Base-by-base conservation (phyloP, 2,329 filamentous ascomycete species). In the Beauveria sp. region DNA sequence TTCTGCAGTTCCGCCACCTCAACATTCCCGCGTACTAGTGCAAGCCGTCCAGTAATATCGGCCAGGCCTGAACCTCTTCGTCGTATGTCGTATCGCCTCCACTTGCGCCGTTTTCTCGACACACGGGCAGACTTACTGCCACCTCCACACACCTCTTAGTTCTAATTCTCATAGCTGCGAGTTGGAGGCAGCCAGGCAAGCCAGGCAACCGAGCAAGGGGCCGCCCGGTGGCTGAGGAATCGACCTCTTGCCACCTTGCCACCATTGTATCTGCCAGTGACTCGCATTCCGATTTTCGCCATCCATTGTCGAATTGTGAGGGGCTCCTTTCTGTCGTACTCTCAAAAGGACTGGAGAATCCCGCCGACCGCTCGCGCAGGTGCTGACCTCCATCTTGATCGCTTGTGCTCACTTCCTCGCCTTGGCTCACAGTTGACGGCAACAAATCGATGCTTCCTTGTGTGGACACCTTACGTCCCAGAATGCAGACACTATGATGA, bases 1-100 rank as follows among this genome's bases (percentile, higher is more conserved):
- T 12, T 26, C 10, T 34, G n/a, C n/a, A 37, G 48, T n/a, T n/a
- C 47, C 56, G 34, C 56, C 34, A 44, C 47, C 24, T 44, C 47
- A 44, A 28, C 52, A 30, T 26, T 41, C 37, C 22, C 52, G 8
- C 34, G 34, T 22, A n/a, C 34, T 56, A 48, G 37, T 47, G 41
- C 44, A 40, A 22, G n/a, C 44, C 22, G 55, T 44, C 47, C 22
- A 51, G 46, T 43, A 28, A 37, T 51, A 41, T 43, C 24, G 46
- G 55, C 34, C n/a, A 44, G 34, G 12, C 24, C 46, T 28, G 37
- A 50, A 20, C 24, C 37, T 5, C 20, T 44, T 44, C 24, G 47
- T 59, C 47, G 56, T 59, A 59, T 51, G 56, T 59, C 56, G 56
- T 59, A 59, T 59, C 46, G 47, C 47, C 56, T 59, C 48, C 56